Conservation (phyloP, 2,329 filamentous ascomycete species). For the Ophiostoma sp. region DNA sequence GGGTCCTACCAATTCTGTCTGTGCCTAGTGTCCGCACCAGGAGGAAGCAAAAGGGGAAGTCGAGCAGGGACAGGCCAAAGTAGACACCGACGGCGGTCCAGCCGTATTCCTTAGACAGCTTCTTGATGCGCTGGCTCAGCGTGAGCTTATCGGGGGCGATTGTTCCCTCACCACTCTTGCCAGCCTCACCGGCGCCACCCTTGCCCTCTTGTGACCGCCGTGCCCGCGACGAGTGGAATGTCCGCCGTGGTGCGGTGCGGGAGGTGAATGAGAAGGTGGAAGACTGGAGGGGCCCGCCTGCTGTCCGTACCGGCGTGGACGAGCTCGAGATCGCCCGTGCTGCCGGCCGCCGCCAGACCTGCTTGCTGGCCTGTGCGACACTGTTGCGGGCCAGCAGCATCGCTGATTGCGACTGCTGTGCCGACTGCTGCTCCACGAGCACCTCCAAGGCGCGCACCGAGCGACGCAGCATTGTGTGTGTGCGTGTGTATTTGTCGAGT, state of each 20-base stretch:
- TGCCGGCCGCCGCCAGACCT: neutral
- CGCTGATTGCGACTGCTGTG: neutral
- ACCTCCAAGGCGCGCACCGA: slow-evolving; percentile 21
- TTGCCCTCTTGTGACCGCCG: slow-evolving; percentile 32
- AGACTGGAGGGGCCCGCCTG: neutral
- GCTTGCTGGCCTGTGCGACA: neutral
- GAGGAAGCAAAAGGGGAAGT: slow-evolving; percentile 94
- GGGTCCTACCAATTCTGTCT: slow-evolving; percentile 71
- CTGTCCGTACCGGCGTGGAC: neutral
- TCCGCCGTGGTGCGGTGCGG: slow-evolving; percentile 30
- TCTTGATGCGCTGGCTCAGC: slow-evolving; percentile 72
- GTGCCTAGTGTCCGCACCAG: slow-evolving; percentile 80
- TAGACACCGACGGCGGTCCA: slow-evolving; percentile 95
- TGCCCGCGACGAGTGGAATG: slow-evolving; percentile 35
- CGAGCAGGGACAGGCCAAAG: slow-evolving; percentile 74
- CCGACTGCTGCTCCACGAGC: slow-evolving; percentile 19
- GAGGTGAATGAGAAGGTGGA: neutral
- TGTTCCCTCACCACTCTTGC: neutral
- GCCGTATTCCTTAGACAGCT: slow-evolving; percentile 87
- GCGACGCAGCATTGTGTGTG: slow-evolving; percentile 20
- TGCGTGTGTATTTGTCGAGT: neutral
- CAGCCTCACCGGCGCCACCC: neutral
- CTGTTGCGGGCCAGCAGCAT: slow-evolving; percentile 6
- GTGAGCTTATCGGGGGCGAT: slow-evolving; percentile 44
- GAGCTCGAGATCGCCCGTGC: neutral